Base-by-base conservation (phyloP, 129 eudicot species). In the Dittrichia graveolens region DNA sequence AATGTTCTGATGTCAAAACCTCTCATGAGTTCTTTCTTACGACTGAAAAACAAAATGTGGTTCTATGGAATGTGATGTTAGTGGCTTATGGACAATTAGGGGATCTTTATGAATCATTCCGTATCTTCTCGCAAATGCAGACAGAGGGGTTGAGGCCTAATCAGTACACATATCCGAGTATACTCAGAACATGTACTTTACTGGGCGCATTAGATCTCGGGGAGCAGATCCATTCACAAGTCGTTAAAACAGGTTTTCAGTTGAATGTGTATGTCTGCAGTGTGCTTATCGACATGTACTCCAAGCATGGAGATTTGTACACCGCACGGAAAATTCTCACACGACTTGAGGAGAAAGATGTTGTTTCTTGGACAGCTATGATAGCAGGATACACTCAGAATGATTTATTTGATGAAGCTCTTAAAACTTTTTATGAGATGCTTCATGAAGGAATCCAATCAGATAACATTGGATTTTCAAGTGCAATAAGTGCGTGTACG, bases 331-430 rank as follows among this genome's bases (percentile, higher is more conserved):
- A 86, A 70, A 84, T 95, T 74, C 91, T 95, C 40, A 83, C 76
- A 42, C 76, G 85, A 9, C 86, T 95, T 35, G 55, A 74, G 19
- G 99, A 88, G 78, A 79, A 88, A 43, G 99, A 95, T 78, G 84
- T 90, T 75, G 97, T 95, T 68, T 85, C 99, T 4, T 95, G 97
- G 99, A 95, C 99, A 60, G 91, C 99, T 41, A 86, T 95, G 97
- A 86, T 95, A 40, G 86, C 97, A 9, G 97, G 99, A 67, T 95
- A 86, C 47, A 59, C 91, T 53, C 96, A 88, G 72, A 91, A 90
- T 74, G 86, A 88, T 61, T 49, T 88, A 59, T 87, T 84, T 73
- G 55, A 60, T 44, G 96, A 88, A 84, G 99, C 99, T 61, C 83
- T 95, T 15, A 83, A 81, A 75, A 85, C 88, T 5, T 90, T 90